Base-by-base conservation (phyloP, 2,329 filamentous ascomycete genomes). In the Botrytis pseudocinerea region DNA sequence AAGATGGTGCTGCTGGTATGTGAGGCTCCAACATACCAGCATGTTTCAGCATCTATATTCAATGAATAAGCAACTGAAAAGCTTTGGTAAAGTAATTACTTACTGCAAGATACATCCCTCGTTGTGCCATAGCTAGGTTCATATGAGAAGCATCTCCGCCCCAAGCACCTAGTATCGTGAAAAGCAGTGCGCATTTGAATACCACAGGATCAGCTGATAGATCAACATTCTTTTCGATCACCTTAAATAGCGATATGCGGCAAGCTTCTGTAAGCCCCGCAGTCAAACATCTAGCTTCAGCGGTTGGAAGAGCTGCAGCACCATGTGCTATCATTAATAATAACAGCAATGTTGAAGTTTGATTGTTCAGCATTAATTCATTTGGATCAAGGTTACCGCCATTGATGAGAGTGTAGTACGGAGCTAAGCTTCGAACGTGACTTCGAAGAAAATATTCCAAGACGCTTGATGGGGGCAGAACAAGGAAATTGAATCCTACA, bases 91-190 rank as follows among this genome's bases (percentile, higher is more conserved):
- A 54, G 22, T 62, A 1, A 40, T 42, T 44, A 79, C 85, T 83
- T 78, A 88, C 86, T 73, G 90, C 87, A 74, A 92, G 86, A 80
- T 93, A 93, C 89, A 92, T 92, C 73, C 89, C 89, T 65, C 90
- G 86, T 80, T 92, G 91, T 44, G 91, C 90, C 89, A 92, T 92
- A 60, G 90, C 88, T 76, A 92, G 92, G 78, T 93, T 90, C 90
- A 92, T 93, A 76, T 92, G 89, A 90, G 91, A 92, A 82, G 92
- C 92, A 80, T 93, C 91, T 63, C 91, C 91, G 79, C 90, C 91
- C 91, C 91, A 93, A 1, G 89, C 89, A 12, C 90, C 91, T 40
- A 92, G 85, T 1, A 90, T 86, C 2, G 88, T 91, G 79, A 92
- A 92, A 4, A 93, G 85, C 20, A 93, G 83, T 0, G 90, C 90